phyloP scores from a whole-genome alignment of 768 basidiomycete genomes.

The Auriscalpium orientale region DNA sequence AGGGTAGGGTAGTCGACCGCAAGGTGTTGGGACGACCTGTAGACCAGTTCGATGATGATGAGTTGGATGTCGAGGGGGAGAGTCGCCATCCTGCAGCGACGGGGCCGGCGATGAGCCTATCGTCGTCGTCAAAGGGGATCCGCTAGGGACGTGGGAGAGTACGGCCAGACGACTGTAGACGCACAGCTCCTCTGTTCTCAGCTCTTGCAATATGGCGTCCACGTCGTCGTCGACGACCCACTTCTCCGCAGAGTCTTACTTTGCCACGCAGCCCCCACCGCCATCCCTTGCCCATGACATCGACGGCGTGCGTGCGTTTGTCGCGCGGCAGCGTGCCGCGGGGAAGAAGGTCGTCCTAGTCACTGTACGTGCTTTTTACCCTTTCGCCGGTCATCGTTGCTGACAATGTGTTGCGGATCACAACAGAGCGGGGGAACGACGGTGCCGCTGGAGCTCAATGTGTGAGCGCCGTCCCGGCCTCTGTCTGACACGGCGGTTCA shows the following conservation, averaged over 20 bases:
- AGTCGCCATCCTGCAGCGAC: no score
- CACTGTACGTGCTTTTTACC: slow-evolving; percentile 54
- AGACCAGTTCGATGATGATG: no score
- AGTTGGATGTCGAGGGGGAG: no score
- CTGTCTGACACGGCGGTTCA: slow-evolving; percentile 8
- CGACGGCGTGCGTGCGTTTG: slow-evolving; percentile 56
- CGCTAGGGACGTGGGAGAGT: no score
- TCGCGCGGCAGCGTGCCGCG: slow-evolving; percentile 53
- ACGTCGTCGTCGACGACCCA: not conserved
- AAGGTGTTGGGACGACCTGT: no score
- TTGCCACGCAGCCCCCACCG: slow-evolving; percentile 80
- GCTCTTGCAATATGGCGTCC: no score
- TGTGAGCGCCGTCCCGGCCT: slow-evolving; percentile 53
- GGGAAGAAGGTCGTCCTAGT: slow-evolving; percentile 84
- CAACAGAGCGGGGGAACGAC: slow-evolving; percentile 94
- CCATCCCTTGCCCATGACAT: slow-evolving; percentile 62
- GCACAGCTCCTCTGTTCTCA: no score
- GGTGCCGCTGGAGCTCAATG: slow-evolving; percentile 95
- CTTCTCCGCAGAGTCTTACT: slow-evolving; percentile 88
- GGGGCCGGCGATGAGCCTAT: no score
- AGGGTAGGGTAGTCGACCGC: no score
- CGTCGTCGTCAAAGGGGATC: no score
- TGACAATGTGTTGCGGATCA: slow-evolving; percentile 5
- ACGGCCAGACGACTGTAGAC: no score
- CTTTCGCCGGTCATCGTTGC: not conserved